Base-by-base conservation (phyloP, 2,329 filamentous ascomycete genomes). In the Talaromyces islandicus region DNA sequence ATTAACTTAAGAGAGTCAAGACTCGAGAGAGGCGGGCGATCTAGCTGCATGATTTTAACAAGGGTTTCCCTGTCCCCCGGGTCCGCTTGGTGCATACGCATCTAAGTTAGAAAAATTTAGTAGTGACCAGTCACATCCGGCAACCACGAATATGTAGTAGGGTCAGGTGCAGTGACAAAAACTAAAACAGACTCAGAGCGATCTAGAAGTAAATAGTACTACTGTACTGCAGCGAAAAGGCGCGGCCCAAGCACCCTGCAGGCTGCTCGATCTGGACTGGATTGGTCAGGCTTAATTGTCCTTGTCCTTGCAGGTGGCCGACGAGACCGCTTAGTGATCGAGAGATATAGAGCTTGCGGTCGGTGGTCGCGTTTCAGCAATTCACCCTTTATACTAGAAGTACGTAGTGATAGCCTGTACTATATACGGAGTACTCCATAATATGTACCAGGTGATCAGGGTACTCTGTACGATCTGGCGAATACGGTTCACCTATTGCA, bases 161-260 rank as follows among this genome's bases (percentile, higher is more conserved):
- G 43, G 19, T 46, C 21, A 46, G 43, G 41, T 19, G 41, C 41
- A 24, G 41, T 43, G 41, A 19, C 32, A 17, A 38, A 12, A 7
- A 5, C 32, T 14, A 12, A 35, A 35, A 14, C 11, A 12, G 32
- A 35, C 7, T 46, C 41, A n/a, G 19, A 7, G 41, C n/a, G 41
- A 46, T 46, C 41, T 46, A 19, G 43, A 38, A n/a, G 35, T 17
- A 21, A 46, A 46, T 24, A 46, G 43, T 4, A 7, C n/a, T n/a
- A n/a, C n/a, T n/a, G n/a, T n/a, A n/a, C n/a, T n/a, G n/a, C n/a
- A 10, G 41, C 35, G 53, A 21, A 55, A 32, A 38, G 53, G 32
- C 53, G 41, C 32, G 53, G 53, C 32, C 53, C 53, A 55, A 55
- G 53, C 53, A 55, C 54, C 38, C 27, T 56, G 54, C 38, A 29